Conservation (phyloP, 2,329 filamentous ascomycete genomes). For the Cladosporium colombiae region DNA sequence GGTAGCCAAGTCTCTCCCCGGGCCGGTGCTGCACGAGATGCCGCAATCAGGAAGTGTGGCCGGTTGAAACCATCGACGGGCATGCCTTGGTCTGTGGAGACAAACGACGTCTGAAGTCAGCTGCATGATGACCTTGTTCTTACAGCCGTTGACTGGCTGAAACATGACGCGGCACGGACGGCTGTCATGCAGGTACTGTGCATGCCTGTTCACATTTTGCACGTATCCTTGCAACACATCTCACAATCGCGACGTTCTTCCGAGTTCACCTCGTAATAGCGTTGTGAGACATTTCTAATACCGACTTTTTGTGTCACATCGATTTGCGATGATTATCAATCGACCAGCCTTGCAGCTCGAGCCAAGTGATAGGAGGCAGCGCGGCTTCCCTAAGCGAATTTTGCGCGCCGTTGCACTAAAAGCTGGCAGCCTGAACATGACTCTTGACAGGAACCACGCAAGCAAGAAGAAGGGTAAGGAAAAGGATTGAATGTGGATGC, state of each 20-base stretch:
- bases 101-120: not conserved
- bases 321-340: not conserved
- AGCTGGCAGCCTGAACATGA: not conserved
- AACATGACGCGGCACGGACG: not conserved
- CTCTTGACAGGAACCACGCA: not conserved
- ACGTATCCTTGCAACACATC: not conserved
- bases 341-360: not conserved
- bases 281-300: not conserved
- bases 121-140: not conserved
- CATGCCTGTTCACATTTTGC: not conserved
- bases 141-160: not conserved
- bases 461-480: not conserved
- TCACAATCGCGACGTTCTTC: not conserved
- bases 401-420: not conserved
- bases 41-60: not conserved
- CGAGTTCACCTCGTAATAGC: not conserved
- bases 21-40: not conserved
- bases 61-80: not conserved
- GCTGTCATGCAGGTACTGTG: not conserved
- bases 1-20: not conserved
- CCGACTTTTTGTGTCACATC: not conserved
- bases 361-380: not conserved
- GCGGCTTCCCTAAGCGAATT: not conserved
- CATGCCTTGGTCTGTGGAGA: not conserved
- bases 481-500: not conserved